Percentiles rank a stretch among this genome's conserved stretches.
These are phyloP conservation scores for Neofusicoccum sp. DNA, from an alignment of 2,329 filamentous ascomycete species.

Conservation along the genomic window DNA sequence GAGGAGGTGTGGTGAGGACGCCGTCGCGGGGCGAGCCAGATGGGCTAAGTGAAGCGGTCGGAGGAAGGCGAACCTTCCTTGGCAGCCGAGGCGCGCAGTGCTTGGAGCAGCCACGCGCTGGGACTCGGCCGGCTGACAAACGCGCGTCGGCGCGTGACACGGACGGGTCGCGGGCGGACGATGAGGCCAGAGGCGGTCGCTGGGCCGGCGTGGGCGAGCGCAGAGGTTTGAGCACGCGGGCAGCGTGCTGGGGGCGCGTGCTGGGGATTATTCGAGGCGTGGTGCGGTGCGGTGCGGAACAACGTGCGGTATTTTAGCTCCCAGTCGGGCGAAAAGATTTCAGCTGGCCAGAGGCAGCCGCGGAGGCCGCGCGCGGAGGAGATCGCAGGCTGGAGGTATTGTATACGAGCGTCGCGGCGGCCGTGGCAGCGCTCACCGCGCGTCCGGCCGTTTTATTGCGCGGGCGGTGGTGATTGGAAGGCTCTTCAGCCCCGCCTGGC, in stretches of 20 bases:
- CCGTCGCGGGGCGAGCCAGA: not conserved
- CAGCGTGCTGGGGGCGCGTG: not conserved
- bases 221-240: not conserved
- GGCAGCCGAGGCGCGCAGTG: conserved; percentile 16
- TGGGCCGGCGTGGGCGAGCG: not conserved
- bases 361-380: not conserved
- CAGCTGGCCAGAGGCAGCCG: not conserved
- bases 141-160: conserved; percentile 3
- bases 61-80: conserved; percentile 4
- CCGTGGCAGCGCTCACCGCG: not conserved
- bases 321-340: not conserved
- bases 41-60: conserved; percentile 9
- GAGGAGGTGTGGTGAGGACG: not conserved
- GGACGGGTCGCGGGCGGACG: not conserved
- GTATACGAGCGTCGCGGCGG: not conserved
- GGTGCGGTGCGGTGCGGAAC: not conserved
- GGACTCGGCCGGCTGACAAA: conserved; percentile 4
- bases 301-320: conserved; percentile 15
- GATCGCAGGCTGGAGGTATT: not conserved
- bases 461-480: not conserved
- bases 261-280: conserved; percentile 5
- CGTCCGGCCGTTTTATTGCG: not conserved
- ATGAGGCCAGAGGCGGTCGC: not conserved
- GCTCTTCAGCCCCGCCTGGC: conserved; percentile 3
- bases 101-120: conserved; percentile 11